phyloP scores from a whole-genome alignment of 495 filamentous ascomycete genomes.

The Hypoxylon perforatum region DNA sequence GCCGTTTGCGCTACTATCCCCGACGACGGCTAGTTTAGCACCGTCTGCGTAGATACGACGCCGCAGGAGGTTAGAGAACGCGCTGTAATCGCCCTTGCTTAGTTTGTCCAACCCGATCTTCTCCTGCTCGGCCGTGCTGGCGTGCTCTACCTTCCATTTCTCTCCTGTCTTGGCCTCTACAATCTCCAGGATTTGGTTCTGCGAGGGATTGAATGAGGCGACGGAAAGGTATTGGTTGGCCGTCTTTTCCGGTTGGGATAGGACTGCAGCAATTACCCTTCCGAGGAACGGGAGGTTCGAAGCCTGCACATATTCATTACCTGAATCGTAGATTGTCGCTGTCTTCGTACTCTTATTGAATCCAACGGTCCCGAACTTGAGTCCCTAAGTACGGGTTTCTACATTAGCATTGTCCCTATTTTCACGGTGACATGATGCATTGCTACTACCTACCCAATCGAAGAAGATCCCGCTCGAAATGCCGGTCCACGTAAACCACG shows the following conservation, averaged over 20 bases:
- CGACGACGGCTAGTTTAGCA: constrained; percentile 51
- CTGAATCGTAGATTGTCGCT: constrained; percentile 63
- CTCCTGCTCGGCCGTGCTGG: constrained; percentile 55
- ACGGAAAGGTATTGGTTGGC: constrained; percentile 63
- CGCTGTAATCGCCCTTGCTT: constrained; percentile 51
- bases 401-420: not conserved
- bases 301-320: constrained; percentile 59
- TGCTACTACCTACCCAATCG: constrained; percentile 56
- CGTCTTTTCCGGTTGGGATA: constrained; percentile 64
- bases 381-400: constrained; percentile 49
- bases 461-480: constrained; percentile 63
- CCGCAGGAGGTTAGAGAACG: constrained; percentile 55
- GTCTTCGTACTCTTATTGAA: constrained; percentile 58
- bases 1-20: constrained; percentile 33
- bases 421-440: not conserved
- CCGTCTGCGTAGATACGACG: constrained; percentile 57
- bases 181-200: constrained; percentile 63
- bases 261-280: constrained; percentile 57
- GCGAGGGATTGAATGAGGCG: constrained; percentile 62
- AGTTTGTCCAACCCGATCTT: constrained; percentile 58
- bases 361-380: constrained; percentile 50
- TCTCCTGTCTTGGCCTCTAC: constrained; percentile 61
- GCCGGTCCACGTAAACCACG: constrained; percentile 62
- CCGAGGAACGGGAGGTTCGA: constrained; percentile 62
- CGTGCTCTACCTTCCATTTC: constrained; percentile 52